phyloP scores from a whole-genome alignment of 2,329 filamentous ascomycete genomes.

The Leptographium flavum region DNA sequence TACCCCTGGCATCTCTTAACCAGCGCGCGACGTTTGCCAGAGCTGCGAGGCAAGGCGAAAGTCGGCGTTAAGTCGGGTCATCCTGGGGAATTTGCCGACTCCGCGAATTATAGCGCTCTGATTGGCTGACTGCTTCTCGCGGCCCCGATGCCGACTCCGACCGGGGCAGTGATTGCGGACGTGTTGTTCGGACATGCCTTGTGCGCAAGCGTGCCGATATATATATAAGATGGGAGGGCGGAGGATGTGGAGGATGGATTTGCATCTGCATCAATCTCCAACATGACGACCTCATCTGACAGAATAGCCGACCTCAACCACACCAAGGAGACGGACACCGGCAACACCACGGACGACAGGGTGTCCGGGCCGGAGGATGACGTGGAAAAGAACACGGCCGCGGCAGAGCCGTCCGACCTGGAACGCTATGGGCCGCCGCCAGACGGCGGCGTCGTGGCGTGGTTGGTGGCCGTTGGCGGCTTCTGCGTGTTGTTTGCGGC shows the following conservation, averaged over 20 bases:
- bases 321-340: not conserved
- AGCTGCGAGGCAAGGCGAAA: too few relatives aligned
- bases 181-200: too few relatives aligned
- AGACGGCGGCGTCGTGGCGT: constrained; percentile 16
- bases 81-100: constrained; percentile 22
- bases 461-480: constrained; percentile 15
- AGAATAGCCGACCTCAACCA: not conserved
- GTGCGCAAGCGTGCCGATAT: too few relatives aligned
- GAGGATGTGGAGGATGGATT: too few relatives aligned
- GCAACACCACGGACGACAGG: not conserved
- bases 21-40: too few relatives aligned
- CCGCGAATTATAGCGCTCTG: constrained; percentile 25
- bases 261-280: too few relatives aligned
- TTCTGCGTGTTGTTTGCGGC: constrained; percentile 17
- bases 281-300: not conserved
- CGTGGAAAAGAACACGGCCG: too few relatives aligned
- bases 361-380: not conserved
- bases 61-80: constrained; percentile 22
- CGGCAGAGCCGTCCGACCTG: too few relatives aligned
- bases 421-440: constrained; percentile 8
- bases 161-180: not conserved
- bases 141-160: not conserved
- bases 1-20: too few relatives aligned
- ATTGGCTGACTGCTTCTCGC: not conserved
- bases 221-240: too few relatives aligned